phyloP scores from a whole-genome alignment of 148 eudicot genomes.

The Rhododendron vialii region DNA sequence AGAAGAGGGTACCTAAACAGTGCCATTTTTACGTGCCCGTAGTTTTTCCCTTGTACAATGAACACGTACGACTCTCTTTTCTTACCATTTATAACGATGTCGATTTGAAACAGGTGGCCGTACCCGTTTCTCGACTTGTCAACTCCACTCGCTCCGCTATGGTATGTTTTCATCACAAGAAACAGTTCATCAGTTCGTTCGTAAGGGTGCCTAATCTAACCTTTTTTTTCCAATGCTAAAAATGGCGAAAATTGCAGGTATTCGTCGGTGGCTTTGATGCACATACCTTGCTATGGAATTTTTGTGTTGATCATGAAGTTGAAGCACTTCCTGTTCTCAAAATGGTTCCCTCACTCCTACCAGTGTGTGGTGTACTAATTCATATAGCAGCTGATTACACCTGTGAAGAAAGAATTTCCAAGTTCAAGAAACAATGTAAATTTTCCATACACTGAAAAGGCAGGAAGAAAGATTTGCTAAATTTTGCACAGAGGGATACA shows the following conservation, averaged over 20 bases:
- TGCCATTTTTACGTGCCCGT: not conserved
- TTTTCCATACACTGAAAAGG: not conserved
- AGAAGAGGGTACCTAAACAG: not conserved
- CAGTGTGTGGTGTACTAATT: conserved; percentile 26
- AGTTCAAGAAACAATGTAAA: not conserved
- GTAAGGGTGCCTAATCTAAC: not conserved
- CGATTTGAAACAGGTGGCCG: conserved; percentile 75
- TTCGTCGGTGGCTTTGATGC: conserved; percentile 69
- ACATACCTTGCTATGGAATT: conserved; percentile 75
- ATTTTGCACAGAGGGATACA: not conserved
- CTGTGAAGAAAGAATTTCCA: not conserved
- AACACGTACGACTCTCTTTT: not conserved
- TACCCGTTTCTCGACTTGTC: conserved; percentile 96
- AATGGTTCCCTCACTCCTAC: conserved; percentile 58
- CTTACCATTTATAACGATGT: not conserved
- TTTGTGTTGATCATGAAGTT: conserved; percentile 60
- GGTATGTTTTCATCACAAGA: conserved; percentile 37
- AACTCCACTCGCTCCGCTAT: conserved; percentile 68
- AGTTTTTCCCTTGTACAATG: too few relatives aligned
- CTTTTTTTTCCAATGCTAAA: not conserved
- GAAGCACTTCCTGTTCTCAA: conserved; percentile 56
- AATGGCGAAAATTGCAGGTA: conserved; percentile 46
- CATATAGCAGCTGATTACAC: not conserved
- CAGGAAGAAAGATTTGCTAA: too few relatives aligned
- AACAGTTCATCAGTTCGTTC: not conserved